Base-by-base conservation (phyloP, 768 basidiomycete species). In the Podaxis mareebaensis region DNA sequence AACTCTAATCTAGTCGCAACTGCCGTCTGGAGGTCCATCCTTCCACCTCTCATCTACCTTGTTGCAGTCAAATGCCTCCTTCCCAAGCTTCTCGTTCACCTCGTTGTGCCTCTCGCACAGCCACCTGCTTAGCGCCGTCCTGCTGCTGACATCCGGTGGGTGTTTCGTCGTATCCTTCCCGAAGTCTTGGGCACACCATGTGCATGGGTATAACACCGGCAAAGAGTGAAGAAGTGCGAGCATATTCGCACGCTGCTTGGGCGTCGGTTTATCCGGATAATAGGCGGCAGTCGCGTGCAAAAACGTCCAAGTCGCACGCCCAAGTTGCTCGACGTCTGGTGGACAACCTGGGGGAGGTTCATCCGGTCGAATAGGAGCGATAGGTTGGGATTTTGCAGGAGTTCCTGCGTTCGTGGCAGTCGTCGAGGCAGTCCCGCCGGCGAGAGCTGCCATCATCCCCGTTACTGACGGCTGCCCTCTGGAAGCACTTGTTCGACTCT, bases 281-380 rank as follows among this genome's bases (percentile, higher is more conserved):
- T 98, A 97, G 22, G 96, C 94, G 0, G 95, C 96, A 4, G 96
- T 90, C 8, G 95, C 89, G 71, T 98, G 96, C 36, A 99, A 81
- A 83, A 99, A 99, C 15, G 95, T 90, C 96, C 96, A 98, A 1
- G 96, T 96, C 51, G 96, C 91, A 54, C 88, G 87, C 2, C 96
- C 96, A 54, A 99, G 88, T 63, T 87, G 82, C 71, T 95, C 93
- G 51, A 89, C 89, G 74, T 98, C 96, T 0, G 95, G 89, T 12
- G 96, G 96, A 72, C 96, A 99, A 61, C 91, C 80, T 4, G 79
- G 76, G 1, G 85, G 84, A 22, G 82, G 86, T 17, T 73, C 74
- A 26, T 77, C 74, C 4, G 74, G 65, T 3, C 72, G 70, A 20
- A 49, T 46, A 33, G 33, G 1, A 33, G 33, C 8, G 33, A 33